Evolutionary conservation across 257 asterid genomes (phyloP), one percentile per base, ranked within the genome.

Genomic region (Rhazya stricta): DNA sequence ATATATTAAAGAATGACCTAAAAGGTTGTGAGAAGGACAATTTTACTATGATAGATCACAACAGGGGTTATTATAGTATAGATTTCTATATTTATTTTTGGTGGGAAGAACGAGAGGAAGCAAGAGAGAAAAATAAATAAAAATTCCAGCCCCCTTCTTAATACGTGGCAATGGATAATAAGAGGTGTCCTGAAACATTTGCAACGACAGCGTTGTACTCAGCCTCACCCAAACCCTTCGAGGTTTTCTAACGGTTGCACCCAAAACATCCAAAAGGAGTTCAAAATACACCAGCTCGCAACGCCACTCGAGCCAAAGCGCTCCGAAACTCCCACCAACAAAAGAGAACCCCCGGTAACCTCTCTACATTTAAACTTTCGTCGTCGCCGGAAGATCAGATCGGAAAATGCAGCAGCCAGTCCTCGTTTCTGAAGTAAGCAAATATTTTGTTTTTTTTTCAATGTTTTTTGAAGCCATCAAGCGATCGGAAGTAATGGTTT

Each of bases 371-470:
- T 9, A 11, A n/a, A n/a, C n/a, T n/a, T n/a, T n/a, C n/a, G n/a
- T n/a, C n/a, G 9, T 25, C 42, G 21, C 53, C 50, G 58, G 41
- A n/a, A 68, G 62, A 79, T 78, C 77, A 23, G 46, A 77, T 71
- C 67, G 7, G 11, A 73, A 81, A 79, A 90, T 91, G 96, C 91
- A 88, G 7, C 83, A 96, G 12, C 94, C 90, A 30, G 95, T 90
- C 32, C 86, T 91, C 79, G 97, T 90, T 76, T 91, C 76, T n/a
- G n/a, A n/a, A 89, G 97, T 88, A 81, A 85, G 88, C 60, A 18
- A 41, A 15, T 13, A 32, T 15, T 72, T 67, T 27, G 39, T 18
- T 67, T 27, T 66, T 16, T 74, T 67, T 74, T 5, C 65, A 5
- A 23, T 65, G 68, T 67, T 25, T 67, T n/a, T 71, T n/a, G 21